Base-by-base conservation (phyloP, 192 early-diverging fungal genomes). In the Podila verticillata region DNA sequence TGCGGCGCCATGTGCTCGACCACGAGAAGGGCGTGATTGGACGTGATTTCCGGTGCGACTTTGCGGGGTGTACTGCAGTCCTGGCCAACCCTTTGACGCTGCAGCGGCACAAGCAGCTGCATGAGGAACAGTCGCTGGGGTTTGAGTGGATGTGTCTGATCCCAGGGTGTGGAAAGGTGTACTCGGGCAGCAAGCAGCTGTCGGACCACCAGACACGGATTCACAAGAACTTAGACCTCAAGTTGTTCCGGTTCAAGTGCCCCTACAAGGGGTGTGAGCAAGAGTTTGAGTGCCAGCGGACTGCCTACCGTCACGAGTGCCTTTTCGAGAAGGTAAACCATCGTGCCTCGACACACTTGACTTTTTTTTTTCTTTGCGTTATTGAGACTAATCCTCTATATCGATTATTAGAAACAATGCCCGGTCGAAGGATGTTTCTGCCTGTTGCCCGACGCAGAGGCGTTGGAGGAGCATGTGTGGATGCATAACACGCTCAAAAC, bases 21-120 rank as follows among this genome's bases (percentile, higher is more conserved):
- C 63, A 64, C 28, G 63, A 64, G 19, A 64, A 64, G 12, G 63
- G 63, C 28, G 19, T 64, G 20, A 64, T 64, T 29, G 63, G 63
- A 12, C 20, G 31, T 9, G 44, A 64, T 7, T 64, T 64, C 17
- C 22, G 24, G 19, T 64, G 63, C 24, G 63, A 64, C 35, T 64
- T 48, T 30, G 63, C 34, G 1, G 63, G 35, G 1, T 64, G 63
- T 30, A n/a, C 39, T 1, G 63, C 35, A 7, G 63, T 64, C 22
- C 29, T 64, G 8, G 31, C 63, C 9, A 64, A 64, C 28, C 63
- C 36, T 3, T 20, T 64, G 26, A 64, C 63, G 22, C 22, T 64
- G 12, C 63, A 64, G 13, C 36, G 63, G 20, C 63, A 64, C 22
- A 64, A 64, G 28, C 63, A 64, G 35, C 24, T 64, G 24, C 63